Conservation (phyloP, 345 rosid genomes). For the Camelina hispida region DNA sequence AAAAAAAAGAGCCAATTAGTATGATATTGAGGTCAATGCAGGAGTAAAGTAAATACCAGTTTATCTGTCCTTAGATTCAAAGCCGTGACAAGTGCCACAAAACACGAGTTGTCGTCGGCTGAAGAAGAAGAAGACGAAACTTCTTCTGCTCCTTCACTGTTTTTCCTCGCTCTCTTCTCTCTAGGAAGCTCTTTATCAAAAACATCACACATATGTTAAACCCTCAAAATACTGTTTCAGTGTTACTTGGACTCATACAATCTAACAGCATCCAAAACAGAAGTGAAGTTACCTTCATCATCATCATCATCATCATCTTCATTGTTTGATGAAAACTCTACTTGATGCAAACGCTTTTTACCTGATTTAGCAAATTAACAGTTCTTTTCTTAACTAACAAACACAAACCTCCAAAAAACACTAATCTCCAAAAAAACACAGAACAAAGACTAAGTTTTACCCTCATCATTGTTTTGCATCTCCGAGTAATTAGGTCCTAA, state of each 20-base stretch:
- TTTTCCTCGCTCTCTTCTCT: constrained; percentile 23
- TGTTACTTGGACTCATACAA: background rate
- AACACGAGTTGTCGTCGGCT: background rate
- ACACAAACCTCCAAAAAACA: background rate
- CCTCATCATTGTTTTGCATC: background rate
- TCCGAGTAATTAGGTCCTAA: constrained; percentile 10
- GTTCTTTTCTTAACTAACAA: background rate
- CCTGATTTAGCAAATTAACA: constrained; percentile 1
- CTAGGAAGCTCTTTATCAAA: background rate
- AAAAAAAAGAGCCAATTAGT: no score
- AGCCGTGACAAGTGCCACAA: constrained; percentile 15
- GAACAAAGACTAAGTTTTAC: background rate
- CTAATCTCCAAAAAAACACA: background rate
- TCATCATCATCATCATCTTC: background rate
- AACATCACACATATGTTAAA: background rate
- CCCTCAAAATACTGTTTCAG: background rate
- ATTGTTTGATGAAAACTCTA: background rate
- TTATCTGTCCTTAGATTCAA: constrained; percentile 7
- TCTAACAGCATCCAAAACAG: no score
- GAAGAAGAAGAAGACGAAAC: constrained; percentile 10
- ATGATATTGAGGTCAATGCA: background rate
- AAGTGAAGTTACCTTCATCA: background rate
- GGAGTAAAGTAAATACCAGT: constrained; percentile 7
- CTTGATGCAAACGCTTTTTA: constrained; percentile 6
- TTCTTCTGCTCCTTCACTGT: background rate